Evolutionary conservation across 2,329 filamentous ascomycete species (phyloP), one percentile per base, ranked within the genome.

Genomic region (Alternaria gaisen): DNA sequence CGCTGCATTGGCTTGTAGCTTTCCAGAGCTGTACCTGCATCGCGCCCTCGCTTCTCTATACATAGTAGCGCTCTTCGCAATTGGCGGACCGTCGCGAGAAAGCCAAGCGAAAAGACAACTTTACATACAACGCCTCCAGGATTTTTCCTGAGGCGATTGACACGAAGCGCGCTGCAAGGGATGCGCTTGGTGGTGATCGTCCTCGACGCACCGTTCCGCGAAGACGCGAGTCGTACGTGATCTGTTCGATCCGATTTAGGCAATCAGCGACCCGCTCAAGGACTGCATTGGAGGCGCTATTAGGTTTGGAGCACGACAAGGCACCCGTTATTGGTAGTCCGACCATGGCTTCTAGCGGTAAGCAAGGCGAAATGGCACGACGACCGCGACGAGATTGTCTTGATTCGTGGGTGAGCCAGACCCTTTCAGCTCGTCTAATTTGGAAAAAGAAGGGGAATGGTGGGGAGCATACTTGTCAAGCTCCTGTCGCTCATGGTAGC

Each of bases 341-440:
- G 46, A 52, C 59, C 51, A 48, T 42, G 53, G 47, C 41, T 54
- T 34, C 50, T 65, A 56, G 58, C 51, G 62, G 60, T 56, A 32
- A 42, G 50, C 60, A 56, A 59, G 58, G 58, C 59, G 52, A 66
- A 24, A 53, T 42, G 60, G 46, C 53, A 60, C 48, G 48, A 54
- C 47, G n/a, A 47, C 38, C 24, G 47, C 43, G 36, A 58, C 40
- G 42, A 44, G 53, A 32, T 38, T 63, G n/a, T 10, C 60, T 62
- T 63, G 60, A 64, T 66, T 66, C 59, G 32, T 60, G 53, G 38
- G 36, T 47, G 34, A 52, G 58, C 58, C 58, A 57, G 26, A 16
- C 14, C 10, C 11, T 28, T 28, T 30, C 42, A 34, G 44, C 52
- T 43, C 41, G 34, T 41, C 57, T 11, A 41, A 60, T 60, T 48